Percentiles rank a stretch among this genome's conserved stretches.
Evolutionary conservation across 768 basidiomycete genomes (phyloP).

Genomic region (Collybia sordida): DNA sequence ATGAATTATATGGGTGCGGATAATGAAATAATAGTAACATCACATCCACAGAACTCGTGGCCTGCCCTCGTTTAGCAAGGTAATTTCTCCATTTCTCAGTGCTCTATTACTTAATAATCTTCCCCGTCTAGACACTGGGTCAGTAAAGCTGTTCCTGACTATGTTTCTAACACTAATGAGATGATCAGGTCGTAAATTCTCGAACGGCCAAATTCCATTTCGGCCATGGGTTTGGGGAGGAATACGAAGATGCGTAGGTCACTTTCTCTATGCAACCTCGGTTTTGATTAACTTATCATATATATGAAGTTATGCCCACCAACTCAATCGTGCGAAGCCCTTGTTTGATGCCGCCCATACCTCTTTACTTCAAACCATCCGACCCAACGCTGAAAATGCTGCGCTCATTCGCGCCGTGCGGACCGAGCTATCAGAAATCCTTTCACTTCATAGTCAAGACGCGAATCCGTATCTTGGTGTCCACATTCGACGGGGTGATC

Average conservation of each 20-base stretch:
- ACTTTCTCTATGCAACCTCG: neutral
- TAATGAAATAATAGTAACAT: conserved; percentile 1
- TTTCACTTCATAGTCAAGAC: conserved; percentile 12
- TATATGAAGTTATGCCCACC: conserved; percentile 46
- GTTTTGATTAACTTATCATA: conserved; percentile 1
- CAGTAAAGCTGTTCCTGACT: no score
- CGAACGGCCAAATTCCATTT: conserved; percentile 68
- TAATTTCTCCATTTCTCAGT: conserved; percentile 20
- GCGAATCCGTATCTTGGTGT: conserved; percentile 46
- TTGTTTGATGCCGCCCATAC: conserved; percentile 45
- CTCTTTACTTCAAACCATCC: conserved; percentile 54
- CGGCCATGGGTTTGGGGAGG: conserved; percentile 50
- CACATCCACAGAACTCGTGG: conserved; percentile 53
- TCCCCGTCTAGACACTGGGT: neutral
- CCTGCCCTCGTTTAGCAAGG: conserved; percentile 72
- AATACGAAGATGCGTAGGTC: conserved; percentile 65
- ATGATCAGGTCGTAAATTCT: conserved; percentile 58
- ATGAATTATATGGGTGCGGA: neutral
- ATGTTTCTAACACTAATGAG: neutral
- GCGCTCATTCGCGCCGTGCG: conserved; percentile 51
- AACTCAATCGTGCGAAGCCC: conserved; percentile 55
- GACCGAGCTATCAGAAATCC: conserved; percentile 36
- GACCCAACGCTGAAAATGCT: conserved; percentile 45
- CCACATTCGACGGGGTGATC: conserved; percentile 67
- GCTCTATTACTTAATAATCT: neutral